Base-by-base conservation (phyloP, 2,329 filamentous ascomycete genomes). In the Colletotrichum neosansevieriae region DNA sequence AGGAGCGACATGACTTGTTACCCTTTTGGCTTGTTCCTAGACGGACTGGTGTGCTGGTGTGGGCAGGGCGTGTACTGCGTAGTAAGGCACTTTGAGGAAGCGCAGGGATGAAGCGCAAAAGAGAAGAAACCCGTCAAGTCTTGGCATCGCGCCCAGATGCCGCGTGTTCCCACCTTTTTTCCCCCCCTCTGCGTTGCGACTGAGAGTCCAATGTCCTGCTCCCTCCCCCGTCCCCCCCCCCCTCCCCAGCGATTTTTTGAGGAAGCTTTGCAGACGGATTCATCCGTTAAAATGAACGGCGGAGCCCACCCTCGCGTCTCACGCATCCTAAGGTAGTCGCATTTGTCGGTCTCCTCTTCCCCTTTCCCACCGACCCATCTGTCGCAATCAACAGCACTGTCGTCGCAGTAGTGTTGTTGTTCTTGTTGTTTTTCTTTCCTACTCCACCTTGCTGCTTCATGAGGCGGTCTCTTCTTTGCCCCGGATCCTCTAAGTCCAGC, bases 271-370 rank as follows among this genome's bases (percentile, higher is more conserved):
- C 21, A 21, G 21, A 50, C n/a, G 17, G 38, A 57, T 42, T 44
- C 38, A 49, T 67, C 56, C 56, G 66, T 69, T 69, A 56, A 66
- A 69, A 69, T 66, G 54, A 69, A 69, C 34, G 40, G 61, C 61
- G 54, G 61, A 60, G 54, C 61, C 66, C 66, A 38, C 60, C 12
- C 17, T 45, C 19, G 13, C 38, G 9, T 34, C 19, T 54, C 13
- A n/a, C 11, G 19, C 24, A 53, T 17, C 38, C 63, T 4, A 4
- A 4, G 4, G 4, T 24, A 4, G 44, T 42, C 21, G 45, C 60
- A 24, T n/a, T n/a, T 24, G 3, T 49, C 1, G 4, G 21, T 38
- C 21, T 15, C 53, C 32, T 17, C 6, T 38, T n/a, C 44, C 24
- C 50, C 21, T 40, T 29, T 49, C 40, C 32, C 34, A 19, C 40